Conservation (phyloP, 1,139 yeast genomes). For the Blastobotrys raffinosifermentans region DNA sequence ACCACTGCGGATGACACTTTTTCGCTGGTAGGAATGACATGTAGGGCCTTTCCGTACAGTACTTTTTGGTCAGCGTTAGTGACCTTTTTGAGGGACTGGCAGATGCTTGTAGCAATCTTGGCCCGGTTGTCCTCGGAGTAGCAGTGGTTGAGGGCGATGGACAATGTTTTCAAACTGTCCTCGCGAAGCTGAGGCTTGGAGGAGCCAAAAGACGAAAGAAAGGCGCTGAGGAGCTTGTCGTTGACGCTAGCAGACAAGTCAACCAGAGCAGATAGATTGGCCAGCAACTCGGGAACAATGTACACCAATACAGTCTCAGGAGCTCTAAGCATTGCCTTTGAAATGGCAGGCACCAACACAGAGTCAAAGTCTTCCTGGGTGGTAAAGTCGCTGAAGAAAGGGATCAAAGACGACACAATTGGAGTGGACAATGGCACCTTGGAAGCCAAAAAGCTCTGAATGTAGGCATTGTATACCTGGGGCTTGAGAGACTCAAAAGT, state of each 20-base stretch:
- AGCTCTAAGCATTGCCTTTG: slow-evolving; percentile 73
- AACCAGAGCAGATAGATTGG: slow-evolving; percentile 33
- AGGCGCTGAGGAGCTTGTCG: slow-evolving; percentile 48
- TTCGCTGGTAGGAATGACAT: slow-evolving; percentile 14
- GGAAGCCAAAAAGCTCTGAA: slow-evolving; percentile 28
- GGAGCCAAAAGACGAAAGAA: slow-evolving; percentile 64
- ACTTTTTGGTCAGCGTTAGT: slow-evolving; percentile 64
- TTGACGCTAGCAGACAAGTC: slow-evolving; percentile 40
- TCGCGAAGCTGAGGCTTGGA: slow-evolving; percentile 59
- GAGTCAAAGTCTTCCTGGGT: slow-evolving; percentile 40
- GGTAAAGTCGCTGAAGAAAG: slow-evolving; percentile 42
- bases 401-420: slow-evolving; percentile 33
- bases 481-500: slow-evolving; percentile 16
- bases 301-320: slow-evolving; percentile 64
- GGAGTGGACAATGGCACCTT: slow-evolving; percentile 21
- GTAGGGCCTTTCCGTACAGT: slow-evolving; percentile 40
- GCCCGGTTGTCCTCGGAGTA: slow-evolving; percentile 21
- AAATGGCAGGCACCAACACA: slow-evolving; percentile 54
- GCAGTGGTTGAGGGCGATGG: slow-evolving; percentile 18
- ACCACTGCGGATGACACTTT: slow-evolving; percentile 36
- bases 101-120: slow-evolving; percentile 45
- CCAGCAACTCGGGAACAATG: slow-evolving; percentile 47
- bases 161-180: slow-evolving; percentile 45
- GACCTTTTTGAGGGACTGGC: slow-evolving; percentile 47
- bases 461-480: slow-evolving; percentile 24